A percentile compares a stretch with the other conserved stretches of the same genome.
These are phyloP conservation scores for Dioscorea dumetorum DNA, from an alignment of 106 monocot genomes.

Conservation along the genomic window DNA sequence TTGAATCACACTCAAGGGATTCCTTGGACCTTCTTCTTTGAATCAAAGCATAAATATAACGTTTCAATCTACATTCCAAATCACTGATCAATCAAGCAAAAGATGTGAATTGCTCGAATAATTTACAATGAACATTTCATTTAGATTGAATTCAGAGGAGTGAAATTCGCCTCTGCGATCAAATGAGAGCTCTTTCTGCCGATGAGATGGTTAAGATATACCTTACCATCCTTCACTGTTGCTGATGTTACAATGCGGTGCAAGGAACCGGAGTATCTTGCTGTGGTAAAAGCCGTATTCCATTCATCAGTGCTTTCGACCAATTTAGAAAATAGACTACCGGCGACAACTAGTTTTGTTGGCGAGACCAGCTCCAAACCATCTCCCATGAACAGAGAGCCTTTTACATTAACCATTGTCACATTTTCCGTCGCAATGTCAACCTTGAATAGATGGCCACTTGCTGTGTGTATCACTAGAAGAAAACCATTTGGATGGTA, in stretches of 20 bases:
- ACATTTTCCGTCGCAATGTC: constrained; percentile 30
- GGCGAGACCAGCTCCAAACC: constrained; percentile 70
- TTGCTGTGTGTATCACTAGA: constrained; percentile 69
- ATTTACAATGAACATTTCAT: too few species aligned
- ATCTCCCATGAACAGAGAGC: constrained; percentile 62
- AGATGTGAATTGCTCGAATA: too few species aligned
- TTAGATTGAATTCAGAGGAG: constrained; percentile 14
- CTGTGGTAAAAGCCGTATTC: constrained; percentile 41
- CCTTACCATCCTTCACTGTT: constrained; percentile 72
- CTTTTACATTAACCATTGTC: constrained; percentile 35
- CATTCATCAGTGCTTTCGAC: constrained; percentile 69
- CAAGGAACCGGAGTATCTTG: constrained; percentile 40
- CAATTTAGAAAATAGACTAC: constrained; percentile 22
- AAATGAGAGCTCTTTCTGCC: constrained; percentile 65
- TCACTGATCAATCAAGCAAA: too few species aligned
- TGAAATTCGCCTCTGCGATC: constrained; percentile 58
- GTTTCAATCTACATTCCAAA: too few species aligned
- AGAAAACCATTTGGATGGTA: constrained; percentile 77
- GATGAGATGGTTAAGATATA: constrained; percentile 60
- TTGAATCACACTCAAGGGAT: too few species aligned
- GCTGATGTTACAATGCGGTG: constrained; percentile 70
- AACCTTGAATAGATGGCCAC: constrained; percentile 73
- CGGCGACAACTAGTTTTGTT: constrained; percentile 52
- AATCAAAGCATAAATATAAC: too few species aligned
- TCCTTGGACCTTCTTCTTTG: too few species aligned